A percentile compares a stretch with the other conserved stretches of the same genome.
Conservation (phyloP, 768 basidiomycete genomes). For the Podaxis sp. region DNA sequence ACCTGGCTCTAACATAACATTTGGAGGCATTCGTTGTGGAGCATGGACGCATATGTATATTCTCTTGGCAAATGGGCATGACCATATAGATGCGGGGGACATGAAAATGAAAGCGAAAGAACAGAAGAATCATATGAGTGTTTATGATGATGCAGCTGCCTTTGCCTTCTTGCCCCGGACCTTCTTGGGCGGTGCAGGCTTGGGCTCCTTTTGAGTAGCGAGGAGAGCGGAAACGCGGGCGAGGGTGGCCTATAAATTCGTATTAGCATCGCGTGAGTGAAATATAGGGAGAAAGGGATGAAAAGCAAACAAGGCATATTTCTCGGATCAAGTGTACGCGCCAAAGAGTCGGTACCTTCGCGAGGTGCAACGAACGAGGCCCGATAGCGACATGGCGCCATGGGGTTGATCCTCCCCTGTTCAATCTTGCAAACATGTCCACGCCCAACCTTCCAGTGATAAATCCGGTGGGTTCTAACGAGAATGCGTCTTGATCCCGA, state of each 20-base stretch:
- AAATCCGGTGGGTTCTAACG: constrained; percentile 90
- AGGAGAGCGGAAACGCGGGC: constrained; percentile 73
- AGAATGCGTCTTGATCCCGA: constrained; percentile 51
- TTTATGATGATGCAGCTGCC: constrained; percentile 15
- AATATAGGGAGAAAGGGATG: not conserved
- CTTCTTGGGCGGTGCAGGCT: constrained; percentile 64
- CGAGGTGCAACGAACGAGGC: constrained; percentile 55
- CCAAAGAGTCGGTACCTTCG: constrained; percentile 69
- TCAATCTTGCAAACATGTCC: constrained; percentile 89
- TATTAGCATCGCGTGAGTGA: constrained; percentile 25
- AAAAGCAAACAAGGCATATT: constrained; percentile 10
- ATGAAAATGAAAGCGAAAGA: constrained; percentile 21
- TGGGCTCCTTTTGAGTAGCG: constrained; percentile 68
- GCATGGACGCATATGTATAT: constrained; percentile 20
- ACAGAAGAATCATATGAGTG: constrained; percentile 21
- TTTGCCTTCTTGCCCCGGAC: constrained; percentile 64
- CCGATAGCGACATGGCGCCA: constrained; percentile 78
- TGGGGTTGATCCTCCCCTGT: constrained; percentile 57
- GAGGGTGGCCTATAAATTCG: constrained; percentile 53
- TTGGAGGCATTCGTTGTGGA: constrained; percentile 1
- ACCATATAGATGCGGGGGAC: constrained; percentile 25
- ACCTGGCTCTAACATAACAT: not conserved
- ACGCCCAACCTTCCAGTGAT: constrained; percentile 78
- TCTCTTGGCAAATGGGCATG: constrained; percentile 21
- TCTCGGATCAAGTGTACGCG: constrained; percentile 43